Evolutionary conservation across 2,329 filamentous ascomycete genomes (phyloP).

Genomic region (Purpureocillium lavendulum): DNA sequence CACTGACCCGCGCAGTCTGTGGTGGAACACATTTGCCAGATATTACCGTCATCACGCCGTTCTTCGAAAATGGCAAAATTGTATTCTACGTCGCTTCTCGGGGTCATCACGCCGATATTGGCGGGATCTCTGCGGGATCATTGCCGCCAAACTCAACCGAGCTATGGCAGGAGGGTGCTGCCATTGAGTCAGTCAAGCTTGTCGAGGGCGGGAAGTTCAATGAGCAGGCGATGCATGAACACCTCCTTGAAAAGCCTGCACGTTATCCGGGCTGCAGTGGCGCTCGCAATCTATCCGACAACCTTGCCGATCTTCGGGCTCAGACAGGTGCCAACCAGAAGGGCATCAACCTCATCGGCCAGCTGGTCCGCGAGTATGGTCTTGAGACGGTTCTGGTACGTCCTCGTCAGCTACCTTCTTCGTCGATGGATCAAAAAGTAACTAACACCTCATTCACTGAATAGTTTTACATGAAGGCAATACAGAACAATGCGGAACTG

Average conservation of each 20-base stretch:
- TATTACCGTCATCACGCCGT: slow-evolving; percentile 26
- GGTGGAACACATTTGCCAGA: slow-evolving; percentile 31
- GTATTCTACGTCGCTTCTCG: slow-evolving; percentile 52
- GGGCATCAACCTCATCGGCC: slow-evolving; percentile 66
- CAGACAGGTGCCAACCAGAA: slow-evolving; percentile 84
- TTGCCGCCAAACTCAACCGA: slow-evolving; percentile 71
- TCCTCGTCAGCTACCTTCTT: too few relatives aligned
- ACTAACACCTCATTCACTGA: too few relatives aligned
- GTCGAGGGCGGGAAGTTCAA: too few relatives aligned
- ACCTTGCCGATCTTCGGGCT: slow-evolving; percentile 78
- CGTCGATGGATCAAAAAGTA: too few relatives aligned
- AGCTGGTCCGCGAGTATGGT: slow-evolving; percentile 65
- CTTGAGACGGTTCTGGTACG: slow-evolving; percentile 62
- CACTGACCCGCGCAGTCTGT: too few relatives aligned
- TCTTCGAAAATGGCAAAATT: slow-evolving; percentile 27
- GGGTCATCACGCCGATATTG: slow-evolving; percentile 43
- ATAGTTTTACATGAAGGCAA: slow-evolving; percentile 44
- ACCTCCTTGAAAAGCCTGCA: slow-evolving; percentile 66
- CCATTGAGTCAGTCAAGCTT: slow-evolving; percentile 64
- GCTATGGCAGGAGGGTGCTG: slow-evolving; percentile 56
- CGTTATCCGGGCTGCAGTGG: slow-evolving; percentile 69
- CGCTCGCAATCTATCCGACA: slow-evolving; percentile 71
- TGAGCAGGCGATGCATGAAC: slow-evolving; percentile 63
- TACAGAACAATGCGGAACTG: slow-evolving; percentile 35
- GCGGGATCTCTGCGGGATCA: slow-evolving; percentile 70